A percentile compares a stretch with the other conserved stretches of the same genome.
phyloP scores from a whole-genome alignment of 1,139 yeast species.

The Diutina ranongensis region DNA sequence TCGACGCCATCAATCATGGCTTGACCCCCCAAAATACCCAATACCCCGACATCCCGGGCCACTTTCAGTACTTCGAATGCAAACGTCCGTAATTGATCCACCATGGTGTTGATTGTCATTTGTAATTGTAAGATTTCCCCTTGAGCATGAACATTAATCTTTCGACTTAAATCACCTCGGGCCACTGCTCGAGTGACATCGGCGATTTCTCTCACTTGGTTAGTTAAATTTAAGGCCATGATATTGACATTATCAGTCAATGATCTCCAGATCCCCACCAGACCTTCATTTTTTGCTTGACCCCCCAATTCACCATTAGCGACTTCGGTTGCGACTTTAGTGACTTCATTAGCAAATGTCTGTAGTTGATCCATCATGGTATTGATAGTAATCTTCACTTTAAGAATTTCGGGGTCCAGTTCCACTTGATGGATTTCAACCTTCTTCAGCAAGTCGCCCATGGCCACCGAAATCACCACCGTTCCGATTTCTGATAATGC shows the following conservation, averaged over 20 bases:
- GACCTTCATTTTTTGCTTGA: conserved; percentile 72
- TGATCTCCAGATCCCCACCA: conserved; percentile 80
- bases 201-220: conserved; percentile 77
- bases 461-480: conserved; percentile 73
- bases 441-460: conserved; percentile 74
- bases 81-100: conserved; percentile 76
- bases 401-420: conserved; percentile 62
- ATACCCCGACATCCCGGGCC: conserved; percentile 84
- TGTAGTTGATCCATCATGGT: conserved; percentile 84
- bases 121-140: conserved; percentile 73
- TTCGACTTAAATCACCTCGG: conserved; percentile 64
- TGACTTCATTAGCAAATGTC: conserved; percentile 71
- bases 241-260: conserved; percentile 77
- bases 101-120: conserved; percentile 77
- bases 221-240: conserved; percentile 78
- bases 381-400: conserved; percentile 72
- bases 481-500: conserved; percentile 73
- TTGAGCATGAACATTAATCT: conserved; percentile 74
- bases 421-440: conserved; percentile 64
- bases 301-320: conserved; percentile 87
- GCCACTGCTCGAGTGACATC: conserved; percentile 84
- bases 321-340: conserved; percentile 79
- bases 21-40: conserved; percentile 81
- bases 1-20: conserved; percentile 76
- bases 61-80: conserved; percentile 84